Evolutionary conservation across 345 rosid species (phyloP).

Genomic region (Excoecaria cochinchinensis): DNA sequence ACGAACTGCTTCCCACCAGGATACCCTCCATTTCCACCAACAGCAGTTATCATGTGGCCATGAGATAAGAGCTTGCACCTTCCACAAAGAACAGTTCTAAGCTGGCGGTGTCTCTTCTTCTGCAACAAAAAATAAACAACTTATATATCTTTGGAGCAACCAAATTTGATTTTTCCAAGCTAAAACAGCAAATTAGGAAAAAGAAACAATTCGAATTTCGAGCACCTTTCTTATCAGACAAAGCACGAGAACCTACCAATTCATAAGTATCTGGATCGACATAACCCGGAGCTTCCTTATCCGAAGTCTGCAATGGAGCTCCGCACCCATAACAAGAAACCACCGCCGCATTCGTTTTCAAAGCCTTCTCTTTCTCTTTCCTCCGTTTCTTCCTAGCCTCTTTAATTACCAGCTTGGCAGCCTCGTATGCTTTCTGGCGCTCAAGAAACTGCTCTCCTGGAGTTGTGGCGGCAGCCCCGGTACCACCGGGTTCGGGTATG

Average conservation of each 20-base stretch:
- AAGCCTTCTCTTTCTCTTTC: constrained; percentile 35
- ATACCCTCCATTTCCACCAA: constrained; percentile 97
- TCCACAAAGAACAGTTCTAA: constrained; percentile 82
- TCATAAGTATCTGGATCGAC: constrained; percentile 62
- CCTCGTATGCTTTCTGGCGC: constrained; percentile 53
- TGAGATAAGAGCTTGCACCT: constrained; percentile 90
- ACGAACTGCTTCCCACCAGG: constrained; percentile 89
- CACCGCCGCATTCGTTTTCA: constrained; percentile 42
- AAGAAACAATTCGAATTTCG: no score
- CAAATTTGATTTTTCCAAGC: neutral
- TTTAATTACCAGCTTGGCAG: constrained; percentile 48
- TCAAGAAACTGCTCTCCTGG: constrained; percentile 72
- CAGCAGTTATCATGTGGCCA: constrained; percentile 96
- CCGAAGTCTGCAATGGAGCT: constrained; percentile 85
- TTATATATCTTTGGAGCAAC: neutral
- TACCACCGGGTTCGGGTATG: constrained; percentile 43
- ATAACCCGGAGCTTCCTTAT: constrained; percentile 75
- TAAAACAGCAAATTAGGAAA: constrained; percentile 1
- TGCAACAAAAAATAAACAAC: constrained; percentile 28
- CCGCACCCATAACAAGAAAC: constrained; percentile 89
- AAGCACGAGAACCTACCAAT: constrained; percentile 44
- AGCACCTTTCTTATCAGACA: neutral
- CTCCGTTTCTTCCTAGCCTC: constrained; percentile 50
- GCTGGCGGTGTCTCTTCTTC: constrained; percentile 97
- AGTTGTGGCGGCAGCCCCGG: constrained; percentile 73